Evolutionary conservation across 345 rosid species (phyloP), one percentile per base, ranked within the genome.

Genomic region (Salix suchowensis): DNA sequence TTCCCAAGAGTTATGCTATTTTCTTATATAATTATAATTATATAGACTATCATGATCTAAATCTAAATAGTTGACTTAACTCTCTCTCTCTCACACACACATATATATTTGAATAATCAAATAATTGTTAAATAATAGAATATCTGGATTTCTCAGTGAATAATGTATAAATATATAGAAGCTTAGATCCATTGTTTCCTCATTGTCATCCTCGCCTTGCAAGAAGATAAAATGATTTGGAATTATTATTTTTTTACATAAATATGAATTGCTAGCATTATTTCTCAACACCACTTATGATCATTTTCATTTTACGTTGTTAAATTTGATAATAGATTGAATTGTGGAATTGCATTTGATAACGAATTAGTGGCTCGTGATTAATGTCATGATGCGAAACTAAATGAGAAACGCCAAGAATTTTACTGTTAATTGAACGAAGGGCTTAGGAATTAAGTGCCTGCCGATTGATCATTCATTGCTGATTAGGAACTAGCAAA

Each of bases 401-500:
- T 24, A 55, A 55, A 9, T 9, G 62, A 55, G 14, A n/a, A 9
- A 55, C 0, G 14, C 4, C 28, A 58, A 23, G 1, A 9, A 0
- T 3, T 10, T 4, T n/a, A 58, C 64, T 58, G 64, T 58, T 58
- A 14, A 10, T 3, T 12, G 5, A 3, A 1, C 10, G 28, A 23
- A 9, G 14, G 28, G 3, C 23, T 7, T 19, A 0, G 72, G n/a
- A 61, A 72, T 72, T 39, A 21, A 68, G 23, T 8, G 39, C 4
- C 55, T 32, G 24, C 9, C 58, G 7, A 18, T 52, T 68, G 74
- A 58, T 76, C 40, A 58, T 19, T 24, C 37, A 23, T 1, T 37
- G 24, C 8, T 71, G 66, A 77, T 44, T 77, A 34, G 80, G 19
- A 3, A 15, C n/a, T 13, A 5, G 12, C 40, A 58, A 76, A 76